These are phyloP conservation scores for Malbranchea cinnamomea DNA, from an alignment of 2,329 filamentous ascomycete genomes.

Conservation along the genomic window DNA sequence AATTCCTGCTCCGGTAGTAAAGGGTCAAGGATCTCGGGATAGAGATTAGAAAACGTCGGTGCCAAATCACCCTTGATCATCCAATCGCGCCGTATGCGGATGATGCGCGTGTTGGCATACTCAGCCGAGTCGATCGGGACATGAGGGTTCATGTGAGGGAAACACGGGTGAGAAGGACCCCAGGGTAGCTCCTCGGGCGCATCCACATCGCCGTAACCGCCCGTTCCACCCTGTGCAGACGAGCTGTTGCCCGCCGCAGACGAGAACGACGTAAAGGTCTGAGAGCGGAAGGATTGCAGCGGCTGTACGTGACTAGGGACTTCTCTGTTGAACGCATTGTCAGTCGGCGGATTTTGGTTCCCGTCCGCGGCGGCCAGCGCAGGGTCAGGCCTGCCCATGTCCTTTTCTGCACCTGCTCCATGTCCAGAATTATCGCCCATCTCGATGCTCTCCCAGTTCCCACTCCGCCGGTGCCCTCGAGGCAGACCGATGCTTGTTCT, in stretches of 20 bases:
- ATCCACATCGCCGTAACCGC: constrained; percentile 33
- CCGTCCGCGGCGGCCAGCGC: constrained; percentile 10
- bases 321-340: constrained; percentile 15
- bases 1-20: constrained; percentile 78
- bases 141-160: constrained; percentile 83
- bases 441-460: constrained; percentile 13
- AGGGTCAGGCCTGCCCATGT: constrained; percentile 17
- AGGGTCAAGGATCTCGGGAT: constrained; percentile 88
- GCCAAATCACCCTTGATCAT: constrained; percentile 77
- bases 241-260: constrained; percentile 18
- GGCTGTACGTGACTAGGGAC: constrained; percentile 26
- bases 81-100: constrained; percentile 85
- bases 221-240: constrained; percentile 17
- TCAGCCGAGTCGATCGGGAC: constrained; percentile 64
- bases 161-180: constrained; percentile 90
- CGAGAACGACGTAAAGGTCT: constrained; percentile 25
- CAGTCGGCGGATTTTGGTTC: constrained; percentile 5
- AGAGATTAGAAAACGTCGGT: constrained; percentile 86
- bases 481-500: constrained; percentile 40
- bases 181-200: constrained; percentile 62
- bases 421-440: constrained; percentile 15
- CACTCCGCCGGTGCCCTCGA: constrained; percentile 24
- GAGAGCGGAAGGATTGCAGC: constrained; percentile 25
- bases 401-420: constrained; percentile 15
- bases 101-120: constrained; percentile 68